phyloP scores from a whole-genome alignment of 306 rosid species.

The Pyrus bretschneideri region DNA sequence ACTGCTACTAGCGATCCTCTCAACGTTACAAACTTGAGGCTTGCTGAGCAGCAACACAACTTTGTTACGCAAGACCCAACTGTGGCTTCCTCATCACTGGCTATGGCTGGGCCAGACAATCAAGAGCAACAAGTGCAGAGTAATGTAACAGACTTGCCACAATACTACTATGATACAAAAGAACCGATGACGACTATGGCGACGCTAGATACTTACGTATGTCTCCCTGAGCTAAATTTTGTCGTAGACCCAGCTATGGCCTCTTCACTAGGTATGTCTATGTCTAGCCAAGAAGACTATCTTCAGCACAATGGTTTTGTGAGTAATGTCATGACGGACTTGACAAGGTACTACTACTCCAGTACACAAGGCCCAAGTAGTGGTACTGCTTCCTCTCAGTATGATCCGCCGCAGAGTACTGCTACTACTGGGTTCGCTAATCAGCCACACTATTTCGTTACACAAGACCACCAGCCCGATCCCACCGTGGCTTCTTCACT shows the following conservation, averaged over 20 bases:
- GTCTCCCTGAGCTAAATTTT: background rate
- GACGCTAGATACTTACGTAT: background rate
- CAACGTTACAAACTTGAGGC: background rate
- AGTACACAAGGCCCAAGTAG: background rate
- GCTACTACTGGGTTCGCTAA: background rate
- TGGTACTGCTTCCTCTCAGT: background rate
- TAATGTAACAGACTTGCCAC: background rate
- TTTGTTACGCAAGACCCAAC: background rate
- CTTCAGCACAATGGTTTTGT: background rate
- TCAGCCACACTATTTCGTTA: background rate
- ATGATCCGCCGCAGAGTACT: background rate
- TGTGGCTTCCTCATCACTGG: background rate
- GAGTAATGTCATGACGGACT: no score
- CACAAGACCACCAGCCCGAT: background rate
- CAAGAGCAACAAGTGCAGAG: no score
- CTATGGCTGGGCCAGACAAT: background rate
- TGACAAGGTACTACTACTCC: background rate
- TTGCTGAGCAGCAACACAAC: background rate
- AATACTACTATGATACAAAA: background rate
- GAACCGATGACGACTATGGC: no score
- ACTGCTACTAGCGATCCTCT: background rate
- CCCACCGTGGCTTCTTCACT: background rate
- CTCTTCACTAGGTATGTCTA: background rate
- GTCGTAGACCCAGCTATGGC: background rate
- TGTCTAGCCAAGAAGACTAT: background rate